These are phyloP conservation scores for Suillus subalutaceus DNA, from an alignment of 768 basidiomycete species.

Conservation along the genomic window DNA sequence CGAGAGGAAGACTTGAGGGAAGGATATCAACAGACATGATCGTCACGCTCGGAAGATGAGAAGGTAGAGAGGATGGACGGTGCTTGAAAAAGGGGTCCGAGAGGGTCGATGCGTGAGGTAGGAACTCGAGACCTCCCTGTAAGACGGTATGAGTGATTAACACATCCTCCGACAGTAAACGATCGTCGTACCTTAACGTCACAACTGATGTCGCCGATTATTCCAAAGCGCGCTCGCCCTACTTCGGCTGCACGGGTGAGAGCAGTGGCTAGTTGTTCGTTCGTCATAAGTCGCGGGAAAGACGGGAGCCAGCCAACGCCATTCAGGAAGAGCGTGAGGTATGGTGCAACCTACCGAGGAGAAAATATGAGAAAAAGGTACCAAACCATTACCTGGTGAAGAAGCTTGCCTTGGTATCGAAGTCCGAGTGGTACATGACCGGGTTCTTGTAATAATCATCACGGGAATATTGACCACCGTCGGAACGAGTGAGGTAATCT, in stretches of 20 bases:
- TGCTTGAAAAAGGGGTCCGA: conserved; percentile 70
- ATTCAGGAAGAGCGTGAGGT: conserved; percentile 82
- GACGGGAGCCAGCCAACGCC: conserved; percentile 82
- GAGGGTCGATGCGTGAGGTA: conserved; percentile 76
- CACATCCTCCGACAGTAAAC: neutral
- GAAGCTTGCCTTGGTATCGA: conserved; percentile 60
- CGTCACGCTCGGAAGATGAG: conserved; percentile 58
- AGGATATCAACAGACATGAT: conserved; percentile 93
- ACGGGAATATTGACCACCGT: conserved; percentile 62
- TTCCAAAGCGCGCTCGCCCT: conserved; percentile 61
- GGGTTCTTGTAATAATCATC: conserved; percentile 77
- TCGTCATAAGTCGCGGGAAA: conserved; percentile 81
- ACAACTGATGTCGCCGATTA: conserved; percentile 87
- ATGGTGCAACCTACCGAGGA: conserved; percentile 72
- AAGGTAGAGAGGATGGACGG: conserved; percentile 43
- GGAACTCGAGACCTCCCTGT: conserved; percentile 85
- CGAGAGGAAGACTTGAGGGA: conserved; percentile 80
- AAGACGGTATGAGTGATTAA: conserved; percentile 2
- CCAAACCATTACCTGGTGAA: neutral
- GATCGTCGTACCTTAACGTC: conserved; percentile 67
- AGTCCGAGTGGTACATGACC: conserved; percentile 62
- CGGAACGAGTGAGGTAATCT: conserved; percentile 68
- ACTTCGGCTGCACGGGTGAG: conserved; percentile 51
- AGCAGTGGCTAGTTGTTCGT: conserved; percentile 55
- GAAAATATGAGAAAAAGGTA: neutral